Base-by-base conservation (phyloP, 345 rosid genomes). In the Brassica incana region DNA sequence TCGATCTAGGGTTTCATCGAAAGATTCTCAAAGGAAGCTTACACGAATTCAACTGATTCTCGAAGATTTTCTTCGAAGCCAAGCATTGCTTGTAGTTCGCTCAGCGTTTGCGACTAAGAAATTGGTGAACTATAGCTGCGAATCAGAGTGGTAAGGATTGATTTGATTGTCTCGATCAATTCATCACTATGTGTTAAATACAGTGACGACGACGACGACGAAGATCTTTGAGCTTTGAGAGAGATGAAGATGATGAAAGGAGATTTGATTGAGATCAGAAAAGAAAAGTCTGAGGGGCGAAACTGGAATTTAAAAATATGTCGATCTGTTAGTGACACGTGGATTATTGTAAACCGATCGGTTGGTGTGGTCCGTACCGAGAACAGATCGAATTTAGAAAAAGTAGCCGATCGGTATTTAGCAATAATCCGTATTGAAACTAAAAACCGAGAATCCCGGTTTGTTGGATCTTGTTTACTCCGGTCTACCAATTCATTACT, bases 71-170 rank as follows among this genome's bases (percentile, higher is more conserved):
- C 61, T 54, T 29, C 18, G 43, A 75, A 70, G 29, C 72, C 72
- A 69, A 70, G 83, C 83, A 80, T 80, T 65, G 68, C 67, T 79
- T 78, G 60, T 7, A 54, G 60, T 54, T 54, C 61, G 25, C 59
- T 52, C 59, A 8, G 12, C 45, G 11, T 38, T 38, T 38, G 45
- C 50, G 45, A 40, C 45, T 40, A 35, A 35, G 38, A 35, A 35
- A 35, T 36, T 36, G 36, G 23, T 11, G 8, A 30, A 43, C 69
- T 62, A 68, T 25, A 4, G 35, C 25, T 62, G 2, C 35, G 29
- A 69, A 23, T 74, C 67, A 65, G 48, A 71, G n/a, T 23, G n/a
- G 52, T 33, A 38, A 0, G 11, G 12, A 50, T 32, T 9, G 38
- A 32, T 54, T 54, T 16, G 25, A 16, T 54, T 54, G 25, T 15